Evolutionary conservation across 2,329 filamentous ascomycete species (phyloP), one percentile per base, ranked within the genome.

Genomic region (Claviceps humidiphila): DNA sequence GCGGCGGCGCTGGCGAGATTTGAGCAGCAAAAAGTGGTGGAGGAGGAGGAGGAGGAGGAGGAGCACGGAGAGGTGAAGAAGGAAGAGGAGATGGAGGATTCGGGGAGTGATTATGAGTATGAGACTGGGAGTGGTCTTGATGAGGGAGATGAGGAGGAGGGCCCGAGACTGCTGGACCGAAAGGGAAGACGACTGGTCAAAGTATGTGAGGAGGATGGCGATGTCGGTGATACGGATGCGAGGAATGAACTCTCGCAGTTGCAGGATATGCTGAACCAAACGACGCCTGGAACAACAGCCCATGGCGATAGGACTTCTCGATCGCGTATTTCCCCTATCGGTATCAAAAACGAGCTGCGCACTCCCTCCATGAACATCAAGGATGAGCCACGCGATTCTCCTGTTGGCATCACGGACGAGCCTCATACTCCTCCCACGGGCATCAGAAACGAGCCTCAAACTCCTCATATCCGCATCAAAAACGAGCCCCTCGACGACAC

Each of bases 1-100:
- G 85, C 85, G 5, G 87, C 87, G 2, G 87, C 87, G 1, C 64
- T 91, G 58, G 85, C 85, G 14, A 74, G 87, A 13, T 88, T 91
- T 53, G 84, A 80, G 43, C 66, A 76, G 61, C 66, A 76, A 46
- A 76, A 38, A 16, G 30, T 73, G 53, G 68, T 72, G 51, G 66
- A 70, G 20, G 60, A 62, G 17, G 55, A 57, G 26, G 46, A 48
- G 7, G 46, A 48, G 7, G 11, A 30, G 16, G 38, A 24, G 3
- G 22, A 76, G 61, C 66, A 75, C 46, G 76, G 73, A 22, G 16
- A 22, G 11, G 50, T 47, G n/a, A 34, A 45, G 53, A 57, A 13
- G 30, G n/a, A 26, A 9, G 24, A 45, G 30, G 57, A 63, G 0
- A 60, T 63, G 41, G 67, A 65, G 40, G 73, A 71, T 6, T 71